A percentile compares a stretch with the other conserved stretches of the same genome.
Conservation (phyloP, 768 basidiomycete species). For the Dacryopinax spathularia region DNA sequence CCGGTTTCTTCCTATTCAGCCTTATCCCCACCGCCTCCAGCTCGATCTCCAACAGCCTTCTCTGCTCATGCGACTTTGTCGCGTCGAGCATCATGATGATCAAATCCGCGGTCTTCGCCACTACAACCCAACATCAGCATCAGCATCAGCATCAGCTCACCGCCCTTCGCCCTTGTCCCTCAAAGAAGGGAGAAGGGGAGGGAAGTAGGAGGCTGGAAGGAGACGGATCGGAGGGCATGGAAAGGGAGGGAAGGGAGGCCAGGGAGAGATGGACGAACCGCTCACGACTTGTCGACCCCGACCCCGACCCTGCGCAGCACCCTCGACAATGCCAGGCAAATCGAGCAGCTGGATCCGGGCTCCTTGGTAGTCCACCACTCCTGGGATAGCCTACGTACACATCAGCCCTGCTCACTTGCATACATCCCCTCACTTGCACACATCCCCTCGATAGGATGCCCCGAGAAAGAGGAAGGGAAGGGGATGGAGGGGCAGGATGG, state of each 20-base stretch:
- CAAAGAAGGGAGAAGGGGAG: too few relatives aligned
- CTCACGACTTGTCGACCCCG: conserved; percentile 93
- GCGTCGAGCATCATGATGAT: conserved; percentile 89
- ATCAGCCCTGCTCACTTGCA: too few relatives aligned
- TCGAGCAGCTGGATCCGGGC: conserved; percentile 87
- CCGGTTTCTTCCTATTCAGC: conserved; percentile 77
- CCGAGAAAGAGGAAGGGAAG: too few relatives aligned
- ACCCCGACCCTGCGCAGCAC: conserved; percentile 78
- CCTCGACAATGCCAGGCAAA: conserved; percentile 91
- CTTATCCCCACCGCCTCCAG: conserved; percentile 94
- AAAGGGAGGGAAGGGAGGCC: not conserved
- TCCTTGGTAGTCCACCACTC: conserved; percentile 91
- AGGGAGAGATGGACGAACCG: conserved; percentile 31
- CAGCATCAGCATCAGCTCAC: too few relatives aligned
- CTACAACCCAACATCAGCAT: too few relatives aligned
- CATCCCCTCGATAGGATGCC: too few relatives aligned
- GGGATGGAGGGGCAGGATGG: too few relatives aligned
- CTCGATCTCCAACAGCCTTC: conserved; percentile 74
- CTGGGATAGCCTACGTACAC: conserved; percentile 95
- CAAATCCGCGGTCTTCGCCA: conserved; percentile 82
- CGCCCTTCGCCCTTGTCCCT: too few relatives aligned
- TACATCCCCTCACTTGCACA: too few relatives aligned
- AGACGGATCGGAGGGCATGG: not conserved
- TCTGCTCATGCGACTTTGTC: conserved; percentile 86
- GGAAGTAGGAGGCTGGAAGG: too few relatives aligned